Conservation (phyloP, 768 basidiomycete genomes). For the Leccinum truebloodii region DNA sequence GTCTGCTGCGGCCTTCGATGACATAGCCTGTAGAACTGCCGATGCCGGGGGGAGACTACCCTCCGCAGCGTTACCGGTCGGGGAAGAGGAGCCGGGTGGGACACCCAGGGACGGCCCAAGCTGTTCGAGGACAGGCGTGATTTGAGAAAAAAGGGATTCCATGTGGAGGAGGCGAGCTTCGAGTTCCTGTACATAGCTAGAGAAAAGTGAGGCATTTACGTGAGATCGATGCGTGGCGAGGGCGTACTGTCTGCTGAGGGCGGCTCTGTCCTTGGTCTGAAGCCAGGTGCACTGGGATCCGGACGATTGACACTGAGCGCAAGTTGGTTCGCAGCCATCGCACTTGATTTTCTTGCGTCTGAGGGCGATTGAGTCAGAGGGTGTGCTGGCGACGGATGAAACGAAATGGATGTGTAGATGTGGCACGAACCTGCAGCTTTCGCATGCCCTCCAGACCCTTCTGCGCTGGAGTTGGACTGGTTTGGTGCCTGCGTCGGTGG, state of each 20-base stretch:
- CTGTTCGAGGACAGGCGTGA: conserved; percentile 77
- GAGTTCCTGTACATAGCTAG: conserved; percentile 88
- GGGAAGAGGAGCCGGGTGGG: conserved; percentile 36
- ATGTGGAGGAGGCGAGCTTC: conserved; percentile 86
- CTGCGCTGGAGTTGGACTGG: conserved; percentile 77
- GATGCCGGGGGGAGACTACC: conserved; percentile 27
- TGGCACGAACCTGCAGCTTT: conserved; percentile 74
- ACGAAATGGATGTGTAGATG: conserved; percentile 4
- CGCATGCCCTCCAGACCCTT: conserved; percentile 88
- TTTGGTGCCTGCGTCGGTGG: conserved; percentile 60
- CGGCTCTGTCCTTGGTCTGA: conserved; percentile 89
- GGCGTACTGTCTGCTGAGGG: conserved; percentile 84
- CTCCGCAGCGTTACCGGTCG: conserved; percentile 16
- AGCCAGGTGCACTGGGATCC: conserved; percentile 85
- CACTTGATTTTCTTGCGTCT: conserved; percentile 95
- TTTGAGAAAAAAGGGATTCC: conserved; percentile 83
- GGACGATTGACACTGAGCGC: conserved; percentile 75
- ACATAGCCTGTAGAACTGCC: conserved; percentile 37
- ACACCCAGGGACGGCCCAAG: conserved; percentile 55
- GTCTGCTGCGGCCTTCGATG: conserved; percentile 40
- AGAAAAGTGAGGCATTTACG: conserved; percentile 21
- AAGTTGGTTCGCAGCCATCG: conserved; percentile 84
- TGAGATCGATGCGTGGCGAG: background rate
- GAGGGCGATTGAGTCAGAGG: conserved; percentile 21
- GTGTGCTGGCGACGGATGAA: conserved; percentile 18